These are phyloP conservation scores for Hypoxylon sp. DNA, from an alignment of 2,329 filamentous ascomycete species.

Conservation along the genomic window DNA sequence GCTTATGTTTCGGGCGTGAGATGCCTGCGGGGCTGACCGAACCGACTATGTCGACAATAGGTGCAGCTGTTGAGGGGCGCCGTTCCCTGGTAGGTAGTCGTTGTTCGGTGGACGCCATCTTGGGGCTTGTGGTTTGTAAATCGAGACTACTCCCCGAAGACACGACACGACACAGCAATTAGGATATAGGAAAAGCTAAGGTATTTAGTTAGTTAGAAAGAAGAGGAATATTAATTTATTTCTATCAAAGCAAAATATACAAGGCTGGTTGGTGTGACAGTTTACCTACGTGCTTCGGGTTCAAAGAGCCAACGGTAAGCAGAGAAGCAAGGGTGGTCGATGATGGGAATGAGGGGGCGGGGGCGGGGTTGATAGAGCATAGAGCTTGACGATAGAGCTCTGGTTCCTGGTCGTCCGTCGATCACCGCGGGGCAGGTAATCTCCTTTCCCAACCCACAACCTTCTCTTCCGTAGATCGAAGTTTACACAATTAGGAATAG, in stretches of 20 bases:
- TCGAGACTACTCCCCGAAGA: slow-evolving; percentile 10
- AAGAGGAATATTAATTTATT: slow-evolving; percentile 1
- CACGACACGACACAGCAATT: not conserved
- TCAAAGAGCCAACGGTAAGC: slow-evolving; percentile 27
- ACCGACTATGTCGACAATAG: slow-evolving; percentile 88
- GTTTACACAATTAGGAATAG: slow-evolving; percentile 1
- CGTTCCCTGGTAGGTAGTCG: slow-evolving; percentile 76
- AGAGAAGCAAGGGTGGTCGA: slow-evolving; percentile 26
- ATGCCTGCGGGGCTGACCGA: slow-evolving; percentile 88
- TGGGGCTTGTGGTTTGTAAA: slow-evolving; percentile 28
- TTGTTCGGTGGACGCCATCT: slow-evolving; percentile 55
- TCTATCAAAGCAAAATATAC: too few relatives aligned
- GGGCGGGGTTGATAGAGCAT: slow-evolving; percentile 40
- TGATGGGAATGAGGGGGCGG: slow-evolving; percentile 43
- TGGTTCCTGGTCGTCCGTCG: slow-evolving; percentile 36
- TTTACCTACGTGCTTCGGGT: slow-evolving; percentile 29
- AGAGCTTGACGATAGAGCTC: slow-evolving; percentile 30
- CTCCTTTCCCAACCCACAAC: slow-evolving; percentile 12
- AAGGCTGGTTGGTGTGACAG: slow-evolving; percentile 22
- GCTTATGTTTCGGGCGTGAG: slow-evolving; percentile 92
- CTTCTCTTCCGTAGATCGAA: slow-evolving; percentile 23
- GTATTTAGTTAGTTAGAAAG: slow-evolving; percentile 16
- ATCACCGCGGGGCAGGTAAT: slow-evolving; percentile 40
- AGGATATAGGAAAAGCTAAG: slow-evolving; percentile 19
- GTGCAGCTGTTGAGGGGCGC: slow-evolving; percentile 82